Evolutionary conservation across 2,329 filamentous ascomycete genomes (phyloP), one percentile per base, ranked within the genome.

Genomic region (Cladobotryum mycophilum): DNA sequence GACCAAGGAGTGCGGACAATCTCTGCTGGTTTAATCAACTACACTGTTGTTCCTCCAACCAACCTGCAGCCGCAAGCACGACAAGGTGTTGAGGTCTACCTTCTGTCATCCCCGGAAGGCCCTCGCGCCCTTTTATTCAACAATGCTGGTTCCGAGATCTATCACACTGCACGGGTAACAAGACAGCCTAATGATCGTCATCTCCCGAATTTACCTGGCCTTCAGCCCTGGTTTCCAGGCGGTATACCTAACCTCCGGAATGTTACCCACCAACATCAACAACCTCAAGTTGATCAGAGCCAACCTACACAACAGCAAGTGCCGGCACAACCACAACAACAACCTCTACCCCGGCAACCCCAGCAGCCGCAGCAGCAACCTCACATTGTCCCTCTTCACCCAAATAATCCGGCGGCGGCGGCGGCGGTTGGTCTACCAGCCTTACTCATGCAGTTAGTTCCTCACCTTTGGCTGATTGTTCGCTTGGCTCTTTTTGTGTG

Each of bases 391-490:
- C 57, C 61, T 41, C 53, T 64, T 36, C 73, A 72, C 45, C 65
- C 63, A 7, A 70, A 67, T 48, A 76, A 75, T 45, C 69, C 69
- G n/a, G 58, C 61, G 7, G 65, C 56, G 20, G 63, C 55, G 15
- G 67, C 61, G 8, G 65, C 56, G 22, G 62, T 55, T 17, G 67
- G 61, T 7, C 38, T 70, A 7, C 66, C 66, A 4, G 63, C 64
- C 18, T 41, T 69, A 12, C 48, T 70, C 5, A 54, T 67, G 48
- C 63, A 64, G 14, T 48, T 80, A n/a, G 79, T 77, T 70, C 80
- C 80, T n/a, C 76, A 84, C 47, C 61, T 85, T 25, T 85, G 81
- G 82, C 70, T 85, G 47, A 57, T 84, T 1, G 67, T 81, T 35
- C 75, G 82, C 7, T 65, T 86, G 8, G 69, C 73, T 11, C 65